These are phyloP conservation scores for Diaporthe sp. DNA, from an alignment of 2,329 filamentous ascomycete species.

Conservation along the genomic window DNA sequence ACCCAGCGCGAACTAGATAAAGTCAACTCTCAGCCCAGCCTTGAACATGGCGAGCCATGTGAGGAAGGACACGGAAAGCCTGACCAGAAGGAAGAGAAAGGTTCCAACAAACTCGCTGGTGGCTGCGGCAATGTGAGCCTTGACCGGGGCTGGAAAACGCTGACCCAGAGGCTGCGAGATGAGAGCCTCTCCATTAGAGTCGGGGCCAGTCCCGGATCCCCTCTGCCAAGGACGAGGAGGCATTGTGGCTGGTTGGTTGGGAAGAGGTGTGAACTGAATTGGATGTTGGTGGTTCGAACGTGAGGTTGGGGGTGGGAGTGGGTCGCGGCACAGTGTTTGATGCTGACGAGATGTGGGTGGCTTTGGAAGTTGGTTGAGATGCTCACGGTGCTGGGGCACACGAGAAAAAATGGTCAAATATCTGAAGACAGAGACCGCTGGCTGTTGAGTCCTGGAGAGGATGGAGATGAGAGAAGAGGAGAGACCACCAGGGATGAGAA, in stretches of 20 bases:
- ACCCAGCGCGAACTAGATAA: conserved; percentile 47
- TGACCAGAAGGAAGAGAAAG: conserved; percentile 64
- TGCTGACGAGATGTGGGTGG: neutral
- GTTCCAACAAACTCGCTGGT: conserved; percentile 67
- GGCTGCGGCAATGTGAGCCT: conserved; percentile 57
- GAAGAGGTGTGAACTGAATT: conserved; percentile 5
- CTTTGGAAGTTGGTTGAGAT: neutral
- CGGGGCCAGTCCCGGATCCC: conserved; percentile 11
- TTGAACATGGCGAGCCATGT: neutral
- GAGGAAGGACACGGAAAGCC: conserved; percentile 42
- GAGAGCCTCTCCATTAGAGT: conserved; percentile 35
- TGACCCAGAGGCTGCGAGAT: conserved; percentile 28
- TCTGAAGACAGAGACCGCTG: neutral
- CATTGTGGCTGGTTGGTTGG: conserved; percentile 21
- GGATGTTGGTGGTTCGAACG: neutral
- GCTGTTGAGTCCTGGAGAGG: neutral
- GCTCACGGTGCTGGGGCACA: neutral
- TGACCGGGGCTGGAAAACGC: conserved; percentile 29
- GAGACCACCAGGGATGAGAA: neutral
- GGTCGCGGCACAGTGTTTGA: neutral
- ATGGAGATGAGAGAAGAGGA: neutral
- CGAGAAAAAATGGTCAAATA: neutral
- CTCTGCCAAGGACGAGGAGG: conserved; percentile 40
- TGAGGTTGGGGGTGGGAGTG: neutral
- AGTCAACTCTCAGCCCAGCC: neutral